Evolutionary conservation across 108 stramenopile genomes (phyloP), one percentile per base, ranked within the genome.

Genomic region (Aurantiochytrium sp.): DNA sequence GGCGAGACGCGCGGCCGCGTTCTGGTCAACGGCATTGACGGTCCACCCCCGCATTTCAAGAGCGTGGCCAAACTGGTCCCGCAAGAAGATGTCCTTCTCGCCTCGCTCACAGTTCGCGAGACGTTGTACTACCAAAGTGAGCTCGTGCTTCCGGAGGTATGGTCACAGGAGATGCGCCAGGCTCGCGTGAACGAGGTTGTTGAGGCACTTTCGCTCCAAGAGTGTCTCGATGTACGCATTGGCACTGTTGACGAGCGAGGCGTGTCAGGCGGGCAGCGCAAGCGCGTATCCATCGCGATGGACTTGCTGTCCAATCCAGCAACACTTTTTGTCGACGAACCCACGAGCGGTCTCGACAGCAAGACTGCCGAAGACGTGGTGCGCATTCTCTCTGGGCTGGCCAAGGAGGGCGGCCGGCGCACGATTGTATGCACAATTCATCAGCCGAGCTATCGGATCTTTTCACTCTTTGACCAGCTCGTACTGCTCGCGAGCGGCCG

Each of bases 41-140:
- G 76, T 6, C 25, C 35, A 16, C 49, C 64, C 49, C 10, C 57
- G 10, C 25, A 87, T 8, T 87, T 47, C 44, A 87, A 59, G 45
- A 58, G 23, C n/a, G 23, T 87, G 55, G 29, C 88, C 83, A 88
- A 88, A 5, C 88, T 92, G 55, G 91, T 93, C 45, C 93, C 93
- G 4, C 93, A 93, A 60, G 93, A 93, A 29, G 93, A 93, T 87
- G 76, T 92, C 58, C 60, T 93, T 90, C 89, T 91, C 73, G 58
- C 90, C 25, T 60, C 72, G 25, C 53, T 92, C 19, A 93, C 92
- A 5, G 90, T 92, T 28, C 42, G 88, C 5, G 91, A 93, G 58
- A 90, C 58, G 58, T 4, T 93, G 6, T 35, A 29, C 4, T 92
- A 89, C 89, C 45, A 83, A 43, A 91, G 91, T 16, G 14, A 43